Conservation (phyloP, 192 early-diverging fungal genomes). For the Podila epigama region DNA sequence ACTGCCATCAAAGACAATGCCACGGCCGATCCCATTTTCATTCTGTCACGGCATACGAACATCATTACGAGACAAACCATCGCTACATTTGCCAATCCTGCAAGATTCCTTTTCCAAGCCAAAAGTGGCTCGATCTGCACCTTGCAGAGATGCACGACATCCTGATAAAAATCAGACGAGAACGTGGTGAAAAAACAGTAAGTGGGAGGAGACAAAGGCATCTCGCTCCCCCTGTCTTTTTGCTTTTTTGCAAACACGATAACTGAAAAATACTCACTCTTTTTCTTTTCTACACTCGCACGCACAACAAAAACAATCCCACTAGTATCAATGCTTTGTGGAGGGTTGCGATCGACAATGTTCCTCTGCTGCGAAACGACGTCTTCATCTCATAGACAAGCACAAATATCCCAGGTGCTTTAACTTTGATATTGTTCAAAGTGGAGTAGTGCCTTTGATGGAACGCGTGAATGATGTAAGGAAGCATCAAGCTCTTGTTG, state of each 20-base stretch:
- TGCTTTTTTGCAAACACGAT: too few species aligned
- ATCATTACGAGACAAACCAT: slow-evolving; percentile 60
- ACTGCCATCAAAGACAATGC: slow-evolving; percentile 13
- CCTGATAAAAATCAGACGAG: slow-evolving; percentile 51
- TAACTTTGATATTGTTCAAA: slow-evolving; percentile 54
- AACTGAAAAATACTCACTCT: neutral
- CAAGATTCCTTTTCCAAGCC: slow-evolving; percentile 53
- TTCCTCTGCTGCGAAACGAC: slow-evolving; percentile 40
- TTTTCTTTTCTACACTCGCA: too few species aligned
- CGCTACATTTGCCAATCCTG: slow-evolving; percentile 57
- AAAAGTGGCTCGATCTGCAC: slow-evolving; percentile 58
- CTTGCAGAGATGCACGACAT: slow-evolving; percentile 57
- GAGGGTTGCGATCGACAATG: slow-evolving; percentile 56
- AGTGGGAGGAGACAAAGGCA: too few species aligned
- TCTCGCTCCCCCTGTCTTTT: too few species aligned
- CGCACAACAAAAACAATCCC: too few species aligned
- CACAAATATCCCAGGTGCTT: slow-evolving; percentile 60
- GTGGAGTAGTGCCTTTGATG: slow-evolving; percentile 46
- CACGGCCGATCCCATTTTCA: slow-evolving; percentile 46
- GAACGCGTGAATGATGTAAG: slow-evolving; percentile 16
- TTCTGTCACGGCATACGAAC: slow-evolving; percentile 50
- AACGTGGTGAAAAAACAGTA: slow-evolving; percentile 61
- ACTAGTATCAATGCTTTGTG: slow-evolving; percentile 61
- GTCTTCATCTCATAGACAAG: slow-evolving; percentile 60
- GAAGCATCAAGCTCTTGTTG: slow-evolving; percentile 16